Conservation (phyloP, 306 rosid genomes). For the Fragaria nilgerrensis region DNA sequence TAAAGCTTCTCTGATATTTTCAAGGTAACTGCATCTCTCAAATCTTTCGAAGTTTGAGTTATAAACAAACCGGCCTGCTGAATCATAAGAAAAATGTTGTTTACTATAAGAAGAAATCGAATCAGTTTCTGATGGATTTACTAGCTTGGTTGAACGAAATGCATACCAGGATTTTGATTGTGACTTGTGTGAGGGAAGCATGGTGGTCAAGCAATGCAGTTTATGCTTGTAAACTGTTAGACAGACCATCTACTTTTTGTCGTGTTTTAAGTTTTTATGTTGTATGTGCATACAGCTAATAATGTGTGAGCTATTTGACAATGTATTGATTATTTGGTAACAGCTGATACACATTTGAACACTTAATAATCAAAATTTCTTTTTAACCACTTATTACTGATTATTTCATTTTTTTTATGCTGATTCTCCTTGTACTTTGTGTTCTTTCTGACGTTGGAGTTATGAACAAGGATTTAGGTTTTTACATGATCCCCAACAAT, state of each 20-base stretch:
- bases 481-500: constrained; percentile 20
- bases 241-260: constrained; percentile 54
- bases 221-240: constrained; percentile 87
- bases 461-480: neutral
- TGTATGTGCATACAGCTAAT: constrained; percentile 62
- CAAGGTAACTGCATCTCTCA: too few relatives aligned
- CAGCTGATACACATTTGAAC: constrained; percentile 58
- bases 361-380: constrained; percentile 49
- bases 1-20: too few relatives aligned
- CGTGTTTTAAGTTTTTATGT: constrained; percentile 39
- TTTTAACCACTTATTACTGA: constrained; percentile 33
- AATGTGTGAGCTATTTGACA: constrained; percentile 35
- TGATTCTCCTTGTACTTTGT: too few relatives aligned
- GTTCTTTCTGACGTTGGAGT: constrained; percentile 25
- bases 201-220: constrained; percentile 79
- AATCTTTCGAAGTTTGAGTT: too few relatives aligned
- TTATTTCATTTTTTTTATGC: constrained; percentile 29
- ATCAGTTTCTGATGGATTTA: too few relatives aligned
- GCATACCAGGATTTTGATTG: too few relatives aligned
- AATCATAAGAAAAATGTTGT: too few relatives aligned
- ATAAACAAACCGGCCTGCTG: too few relatives aligned
- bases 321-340: constrained; percentile 70
- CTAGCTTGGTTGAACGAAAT: too few relatives aligned
- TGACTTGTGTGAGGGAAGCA: constrained; percentile 68
- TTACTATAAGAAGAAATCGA: too few relatives aligned